Evolutionary conservation across 805 yeast genomes (phyloP).

Genomic region (Candida broadrunensis): DNA sequence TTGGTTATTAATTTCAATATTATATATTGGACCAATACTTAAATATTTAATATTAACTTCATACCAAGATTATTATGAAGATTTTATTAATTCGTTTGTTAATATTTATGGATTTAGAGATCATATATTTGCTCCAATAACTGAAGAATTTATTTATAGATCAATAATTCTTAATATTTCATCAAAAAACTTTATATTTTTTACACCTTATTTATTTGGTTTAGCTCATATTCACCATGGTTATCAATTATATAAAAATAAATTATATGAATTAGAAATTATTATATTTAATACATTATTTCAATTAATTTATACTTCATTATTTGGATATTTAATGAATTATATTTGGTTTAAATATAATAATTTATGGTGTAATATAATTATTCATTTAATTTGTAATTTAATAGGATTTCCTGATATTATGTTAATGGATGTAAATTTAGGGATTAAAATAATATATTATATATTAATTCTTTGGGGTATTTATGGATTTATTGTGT

Average conservation of each 20-base stretch:
- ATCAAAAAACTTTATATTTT: conserved; percentile 16
- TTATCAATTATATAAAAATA: conserved; percentile 37
- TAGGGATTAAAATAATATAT: conserved; percentile 7
- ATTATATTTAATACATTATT: conserved; percentile 39
- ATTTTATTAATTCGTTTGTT: neutral
- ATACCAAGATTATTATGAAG: neutral
- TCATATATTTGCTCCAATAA: conserved; percentile 66
- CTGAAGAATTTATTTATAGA: conserved; percentile 75
- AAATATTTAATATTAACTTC: neutral
- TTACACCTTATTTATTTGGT: conserved; percentile 68
- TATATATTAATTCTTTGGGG: conserved; percentile 10
- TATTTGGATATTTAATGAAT: conserved; percentile 70
- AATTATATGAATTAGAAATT: conserved; percentile 18
- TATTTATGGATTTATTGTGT: neutral
- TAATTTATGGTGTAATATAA: conserved; percentile 53
- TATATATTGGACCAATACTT: conserved; percentile 49
- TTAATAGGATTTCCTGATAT: conserved; percentile 61
- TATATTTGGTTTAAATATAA: conserved; percentile 44
- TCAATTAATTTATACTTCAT: conserved; percentile 63
- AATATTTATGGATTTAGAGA: conserved; percentile 39
- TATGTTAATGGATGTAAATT: conserved; percentile 11
- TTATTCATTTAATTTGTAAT: conserved; percentile 68
- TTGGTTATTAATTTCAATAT: conserved; percentile 20
- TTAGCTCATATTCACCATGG: conserved; percentile 80
- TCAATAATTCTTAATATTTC: conserved; percentile 34